phyloP scores from a whole-genome alignment of 1,139 yeast genomes.

The Geotrichum restrictum region DNA sequence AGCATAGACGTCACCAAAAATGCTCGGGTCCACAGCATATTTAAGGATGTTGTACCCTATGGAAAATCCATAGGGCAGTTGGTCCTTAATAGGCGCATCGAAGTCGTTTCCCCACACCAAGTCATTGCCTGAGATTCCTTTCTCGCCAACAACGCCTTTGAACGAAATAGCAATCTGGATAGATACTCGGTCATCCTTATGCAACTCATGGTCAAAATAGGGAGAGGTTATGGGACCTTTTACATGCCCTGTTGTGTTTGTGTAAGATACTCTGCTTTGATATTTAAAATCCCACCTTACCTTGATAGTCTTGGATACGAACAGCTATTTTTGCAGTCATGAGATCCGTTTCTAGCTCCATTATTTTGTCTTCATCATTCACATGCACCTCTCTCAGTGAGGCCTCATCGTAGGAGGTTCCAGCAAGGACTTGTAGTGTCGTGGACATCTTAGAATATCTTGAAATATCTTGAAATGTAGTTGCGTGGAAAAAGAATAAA shows the following conservation, averaged over 20 bases:
- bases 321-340: conserved; percentile 17
- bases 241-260: neutral
- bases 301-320: conserved; percentile 18
- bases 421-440: conserved; percentile 9
- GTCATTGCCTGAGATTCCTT: conserved; percentile 46
- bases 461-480: neutral
- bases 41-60: conserved; percentile 48
- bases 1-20: conserved; percentile 57
- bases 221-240: conserved; percentile 6
- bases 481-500: no score
- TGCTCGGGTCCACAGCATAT: conserved; percentile 54
- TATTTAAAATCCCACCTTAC: no score
- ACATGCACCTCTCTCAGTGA: conserved; percentile 4
- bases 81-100: conserved; percentile 54
- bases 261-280: neutral
- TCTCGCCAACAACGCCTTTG: conserved; percentile 22
- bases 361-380: conserved; percentile 5
- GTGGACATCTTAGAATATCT: conserved; percentile 4
- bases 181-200: conserved; percentile 31
- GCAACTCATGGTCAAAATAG: conserved; percentile 30
- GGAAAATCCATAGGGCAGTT: conserved; percentile 59
- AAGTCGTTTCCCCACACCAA: conserved; percentile 69
- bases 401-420: conserved; percentile 9
- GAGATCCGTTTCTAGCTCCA: conserved; percentile 14
- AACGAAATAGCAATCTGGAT: conserved; percentile 34